phyloP scores from a whole-genome alignment of 1,284 basidiomycete species.

The Irpex rosettiformis region DNA sequence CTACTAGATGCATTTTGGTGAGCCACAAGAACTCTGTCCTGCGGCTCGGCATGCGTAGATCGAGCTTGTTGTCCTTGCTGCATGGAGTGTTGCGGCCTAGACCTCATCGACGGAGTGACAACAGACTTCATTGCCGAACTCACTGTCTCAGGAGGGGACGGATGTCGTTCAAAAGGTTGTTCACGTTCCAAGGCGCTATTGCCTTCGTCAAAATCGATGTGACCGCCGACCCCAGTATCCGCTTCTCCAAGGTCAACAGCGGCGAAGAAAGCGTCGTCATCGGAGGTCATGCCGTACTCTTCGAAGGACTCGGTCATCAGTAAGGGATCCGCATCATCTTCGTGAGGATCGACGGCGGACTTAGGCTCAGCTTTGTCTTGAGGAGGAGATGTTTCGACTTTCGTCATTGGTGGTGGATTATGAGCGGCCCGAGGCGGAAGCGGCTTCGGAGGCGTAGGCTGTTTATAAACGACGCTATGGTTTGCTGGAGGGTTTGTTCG shows the following conservation, averaged over 20 bases:
- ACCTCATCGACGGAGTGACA: not conserved
- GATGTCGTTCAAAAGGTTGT: not conserved
- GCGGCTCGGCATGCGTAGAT: not conserved
- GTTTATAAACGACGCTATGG: constrained; percentile 1
- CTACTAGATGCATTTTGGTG: not conserved
- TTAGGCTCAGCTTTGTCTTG: constrained; percentile 5
- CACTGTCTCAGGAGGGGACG: not conserved
- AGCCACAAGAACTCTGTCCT: not conserved
- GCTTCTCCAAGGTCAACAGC: constrained; percentile 52
- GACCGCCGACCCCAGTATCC: constrained; percentile 36
- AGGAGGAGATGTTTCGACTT: constrained; percentile 4
- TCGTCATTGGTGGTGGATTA: not conserved
- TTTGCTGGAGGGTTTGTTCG: not conserved
- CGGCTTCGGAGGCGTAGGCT: constrained; percentile 2
- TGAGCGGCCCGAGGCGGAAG: not conserved
- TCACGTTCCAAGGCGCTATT: constrained; percentile 14
- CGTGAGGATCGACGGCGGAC: not conserved
- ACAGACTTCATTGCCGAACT: not conserved
- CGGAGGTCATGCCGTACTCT: constrained; percentile 49
- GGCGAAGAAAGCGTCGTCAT: constrained; percentile 63
- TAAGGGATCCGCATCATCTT: not conserved
- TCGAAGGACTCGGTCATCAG: constrained; percentile 13
- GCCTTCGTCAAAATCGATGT: constrained; percentile 48
- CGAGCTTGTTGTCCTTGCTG: not conserved
- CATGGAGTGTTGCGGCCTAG: not conserved